Percentiles rank a stretch among this genome's conserved stretches.
These are phyloP conservation scores for Penicillium olsonii DNA, from an alignment of 2,329 filamentous ascomycete species.

Conservation along the genomic window DNA sequence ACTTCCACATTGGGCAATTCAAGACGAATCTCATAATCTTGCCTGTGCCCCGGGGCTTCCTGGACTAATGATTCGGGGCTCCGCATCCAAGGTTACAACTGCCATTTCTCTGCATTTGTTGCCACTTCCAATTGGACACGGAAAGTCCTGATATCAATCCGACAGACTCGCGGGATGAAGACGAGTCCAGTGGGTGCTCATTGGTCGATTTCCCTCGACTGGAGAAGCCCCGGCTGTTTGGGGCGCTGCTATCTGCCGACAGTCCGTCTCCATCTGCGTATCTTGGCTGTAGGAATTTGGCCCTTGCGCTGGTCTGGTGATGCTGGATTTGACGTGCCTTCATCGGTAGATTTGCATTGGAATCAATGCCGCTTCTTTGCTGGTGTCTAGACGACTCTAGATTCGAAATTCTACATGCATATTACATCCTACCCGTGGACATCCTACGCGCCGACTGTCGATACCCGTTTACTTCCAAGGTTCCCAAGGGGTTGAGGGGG, in stretches of 20 bases:
- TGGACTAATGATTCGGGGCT: neutral
- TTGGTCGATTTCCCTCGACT: neutral
- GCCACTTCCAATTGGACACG: neutral
- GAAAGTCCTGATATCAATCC: neutral
- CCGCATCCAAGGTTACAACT: neutral
- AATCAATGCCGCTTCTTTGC: too few relatives aligned
- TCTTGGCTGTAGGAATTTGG: neutral
- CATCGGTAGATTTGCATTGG: neutral
- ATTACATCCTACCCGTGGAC: too few relatives aligned
- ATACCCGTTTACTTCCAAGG: too few relatives aligned
- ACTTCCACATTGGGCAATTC: neutral
- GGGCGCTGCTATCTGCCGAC: neutral
- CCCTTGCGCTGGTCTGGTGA: neutral
- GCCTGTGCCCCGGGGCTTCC: neutral
- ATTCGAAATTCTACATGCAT: too few relatives aligned
- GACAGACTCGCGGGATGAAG: neutral
- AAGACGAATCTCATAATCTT: conserved; percentile 1
- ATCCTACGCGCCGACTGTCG: too few relatives aligned
- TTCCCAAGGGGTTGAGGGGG: too few relatives aligned
- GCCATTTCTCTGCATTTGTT: neutral
- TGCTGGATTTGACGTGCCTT: neutral
- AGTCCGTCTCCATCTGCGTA: neutral
- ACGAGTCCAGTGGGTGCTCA: neutral
- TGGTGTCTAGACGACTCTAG: too few relatives aligned
- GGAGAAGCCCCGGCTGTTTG: conserved; percentile 2